Percentiles rank a stretch among this genome's conserved stretches.
phyloP scores from a whole-genome alignment of 768 basidiomycete genomes.

The Tricholoma sp. region DNA sequence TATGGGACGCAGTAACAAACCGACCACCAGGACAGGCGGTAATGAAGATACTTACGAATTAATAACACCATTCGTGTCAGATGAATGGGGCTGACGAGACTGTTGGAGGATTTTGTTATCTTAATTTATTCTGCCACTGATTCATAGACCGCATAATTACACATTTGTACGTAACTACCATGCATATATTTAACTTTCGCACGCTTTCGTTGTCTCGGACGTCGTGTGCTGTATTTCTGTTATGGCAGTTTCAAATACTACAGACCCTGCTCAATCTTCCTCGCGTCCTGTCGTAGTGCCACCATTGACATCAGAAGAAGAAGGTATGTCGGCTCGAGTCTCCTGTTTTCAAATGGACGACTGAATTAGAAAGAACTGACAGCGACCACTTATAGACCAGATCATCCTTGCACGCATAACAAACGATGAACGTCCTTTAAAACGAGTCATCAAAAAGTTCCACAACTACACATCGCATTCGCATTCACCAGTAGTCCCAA shows the following conservation, averaged over 20 bases:
- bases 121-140: background rate
- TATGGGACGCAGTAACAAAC: conserved; percentile 42
- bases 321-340: conserved; percentile 35
- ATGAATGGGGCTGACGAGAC: conserved; percentile 56
- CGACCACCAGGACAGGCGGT: conserved; percentile 40
- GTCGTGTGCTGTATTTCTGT: background rate
- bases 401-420: conserved; percentile 79
- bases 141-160: background rate
- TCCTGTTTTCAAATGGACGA: background rate
- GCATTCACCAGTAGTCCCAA: conserved; percentile 38
- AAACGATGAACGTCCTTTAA: conserved; percentile 76
- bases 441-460: conserved; percentile 78
- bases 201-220: background rate
- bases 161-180: background rate
- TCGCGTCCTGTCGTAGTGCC: conserved; percentile 30
- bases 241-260: conserved; percentile 7
- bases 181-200: background rate
- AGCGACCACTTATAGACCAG: conserved; percentile 46
- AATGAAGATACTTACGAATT: conserved; percentile 81
- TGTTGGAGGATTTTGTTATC: background rate
- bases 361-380: conserved; percentile 21
- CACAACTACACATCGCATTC: conserved; percentile 64
- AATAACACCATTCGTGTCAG: conserved; percentile 76
- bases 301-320: conserved; percentile 55
- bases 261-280: conserved; percentile 12